These are phyloP conservation scores for Exophiala spinifera DNA, from an alignment of 2,329 filamentous ascomycete species.

Conservation along the genomic window DNA sequence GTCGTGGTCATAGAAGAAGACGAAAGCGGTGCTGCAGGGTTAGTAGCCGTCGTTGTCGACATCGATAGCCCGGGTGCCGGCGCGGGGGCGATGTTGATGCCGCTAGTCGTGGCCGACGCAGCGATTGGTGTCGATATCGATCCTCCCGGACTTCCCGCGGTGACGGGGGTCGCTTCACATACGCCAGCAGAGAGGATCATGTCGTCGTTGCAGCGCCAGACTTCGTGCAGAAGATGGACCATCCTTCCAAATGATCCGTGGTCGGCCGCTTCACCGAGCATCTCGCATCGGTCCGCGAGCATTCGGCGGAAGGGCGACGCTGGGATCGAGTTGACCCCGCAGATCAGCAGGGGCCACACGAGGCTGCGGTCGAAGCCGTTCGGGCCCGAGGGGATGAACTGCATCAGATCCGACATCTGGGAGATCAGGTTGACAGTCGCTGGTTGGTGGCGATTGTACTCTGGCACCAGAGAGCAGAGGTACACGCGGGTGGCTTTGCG, in stretches of 20 bases:
- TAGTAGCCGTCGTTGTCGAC: too few relatives aligned
- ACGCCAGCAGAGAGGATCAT: constrained; percentile 37
- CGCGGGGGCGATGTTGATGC: too few relatives aligned
- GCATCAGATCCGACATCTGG: constrained; percentile 71
- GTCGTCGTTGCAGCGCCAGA: constrained; percentile 75
- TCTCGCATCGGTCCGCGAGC: constrained; percentile 70
- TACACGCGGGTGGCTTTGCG: constrained; percentile 91
- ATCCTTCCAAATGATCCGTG: constrained; percentile 86
- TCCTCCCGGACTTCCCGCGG: constrained; percentile 25
- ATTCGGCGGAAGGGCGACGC: constrained; percentile 72
- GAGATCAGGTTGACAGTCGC: constrained; percentile 75
- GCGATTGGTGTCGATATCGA: constrained; percentile 24
- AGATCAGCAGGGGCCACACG: constrained; percentile 88
- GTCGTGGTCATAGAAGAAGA: constrained; percentile 31
- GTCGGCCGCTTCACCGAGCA: constrained; percentile 72
- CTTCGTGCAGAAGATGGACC: constrained; percentile 71
- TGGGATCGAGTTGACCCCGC: constrained; percentile 72
- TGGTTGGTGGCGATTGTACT: constrained; percentile 71
- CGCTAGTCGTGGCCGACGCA: not conserved
- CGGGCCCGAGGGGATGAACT: constrained; percentile 76
- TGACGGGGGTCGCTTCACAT: constrained; percentile 30
- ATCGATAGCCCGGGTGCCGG: too few relatives aligned
- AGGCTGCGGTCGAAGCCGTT: constrained; percentile 85
- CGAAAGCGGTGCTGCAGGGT: constrained; percentile 9
- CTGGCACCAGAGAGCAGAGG: constrained; percentile 90